These are phyloP conservation scores for Dendrobium officinale DNA, from an alignment of 106 monocot genomes.

Conservation along the genomic window DNA sequence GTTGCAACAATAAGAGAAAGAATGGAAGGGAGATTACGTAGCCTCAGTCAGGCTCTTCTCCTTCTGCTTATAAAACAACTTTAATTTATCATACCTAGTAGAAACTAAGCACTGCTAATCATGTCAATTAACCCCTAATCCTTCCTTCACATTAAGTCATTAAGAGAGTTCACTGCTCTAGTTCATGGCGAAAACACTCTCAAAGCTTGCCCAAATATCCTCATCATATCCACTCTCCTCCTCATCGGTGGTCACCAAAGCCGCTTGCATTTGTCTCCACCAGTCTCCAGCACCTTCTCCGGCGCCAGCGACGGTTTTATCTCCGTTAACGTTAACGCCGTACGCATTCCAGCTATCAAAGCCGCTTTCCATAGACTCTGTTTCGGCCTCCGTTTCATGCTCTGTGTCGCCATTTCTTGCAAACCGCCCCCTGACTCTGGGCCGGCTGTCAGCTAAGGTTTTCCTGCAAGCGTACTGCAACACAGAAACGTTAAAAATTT, in stretches of 20 bases:
- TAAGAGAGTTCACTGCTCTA: neutral
- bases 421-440: slow-evolving; percentile 45
- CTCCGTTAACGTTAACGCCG: neutral
- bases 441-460: slow-evolving; percentile 58
- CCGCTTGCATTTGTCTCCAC: slow-evolving; percentile 20
- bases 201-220: slow-evolving; percentile 14
- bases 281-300: slow-evolving; percentile 3
- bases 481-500: neutral
- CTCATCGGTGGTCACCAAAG: slow-evolving; percentile 5
- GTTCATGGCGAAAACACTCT: slow-evolving; percentile 14
- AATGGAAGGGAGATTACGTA: neutral
- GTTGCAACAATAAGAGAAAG: neutral
- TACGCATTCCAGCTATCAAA: slow-evolving; percentile 1
- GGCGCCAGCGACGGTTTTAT: neutral
- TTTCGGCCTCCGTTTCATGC: slow-evolving; percentile 12
- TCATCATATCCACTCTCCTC: slow-evolving; percentile 13
- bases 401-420: slow-evolving; percentile 38
- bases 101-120: no score
- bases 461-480: slow-evolving; percentile 61
- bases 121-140: neutral
- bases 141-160: neutral
- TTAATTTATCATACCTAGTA: no score
- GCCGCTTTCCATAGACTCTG: slow-evolving; percentile 7
- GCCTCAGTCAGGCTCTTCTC: neutral
- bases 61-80: neutral